Conservation (phyloP, 495 filamentous ascomycete species). For the Daldinia vernicosa region DNA sequence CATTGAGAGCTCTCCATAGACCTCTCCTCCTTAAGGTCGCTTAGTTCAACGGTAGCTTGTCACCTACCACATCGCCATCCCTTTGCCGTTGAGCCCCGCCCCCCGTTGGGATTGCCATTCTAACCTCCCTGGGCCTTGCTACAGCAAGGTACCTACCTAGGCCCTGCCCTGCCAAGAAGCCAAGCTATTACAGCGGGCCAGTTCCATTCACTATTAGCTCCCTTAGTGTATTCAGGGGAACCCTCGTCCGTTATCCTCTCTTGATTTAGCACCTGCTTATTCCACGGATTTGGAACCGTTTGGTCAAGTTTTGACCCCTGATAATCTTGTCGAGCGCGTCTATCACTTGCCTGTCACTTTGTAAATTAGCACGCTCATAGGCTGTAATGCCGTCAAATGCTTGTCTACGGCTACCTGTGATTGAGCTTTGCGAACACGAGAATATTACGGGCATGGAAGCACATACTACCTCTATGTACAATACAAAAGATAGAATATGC, state of each 20-base stretch:
- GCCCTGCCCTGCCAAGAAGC: conserved; percentile 24
- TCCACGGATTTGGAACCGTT: conserved; percentile 44
- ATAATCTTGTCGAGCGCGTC: conserved; percentile 26
- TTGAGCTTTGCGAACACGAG: conserved; percentile 28
- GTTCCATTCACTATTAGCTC: conserved; percentile 39
- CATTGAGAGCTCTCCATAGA: conserved; percentile 1
- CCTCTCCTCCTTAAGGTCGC: not conserved
- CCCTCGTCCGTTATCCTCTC: conserved; percentile 32
- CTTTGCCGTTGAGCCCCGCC: conserved; percentile 29
- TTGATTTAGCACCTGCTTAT: conserved; percentile 42
- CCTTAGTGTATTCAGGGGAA: conserved; percentile 35
- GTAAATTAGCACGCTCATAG: conserved; percentile 22
- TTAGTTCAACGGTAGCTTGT: conserved; percentile 21
- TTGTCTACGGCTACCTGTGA: conserved; percentile 11
- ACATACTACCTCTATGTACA: not conserved
- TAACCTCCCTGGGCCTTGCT: conserved; percentile 30
- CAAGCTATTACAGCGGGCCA: conserved; percentile 33
- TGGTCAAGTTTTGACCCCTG: conserved; percentile 41
- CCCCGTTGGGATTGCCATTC: conserved; percentile 23
- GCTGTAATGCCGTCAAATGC: conserved; percentile 17
- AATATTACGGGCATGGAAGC: conserved; percentile 32
- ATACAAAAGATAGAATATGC: conserved; percentile 4
- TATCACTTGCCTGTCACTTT: not conserved
- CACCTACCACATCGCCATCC: conserved; percentile 23
- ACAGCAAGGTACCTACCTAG: not conserved